Percentiles rank a stretch among this genome's conserved stretches.
phyloP scores from a whole-genome alignment of 768 basidiomycete species.

The Austroboletus festivus region DNA sequence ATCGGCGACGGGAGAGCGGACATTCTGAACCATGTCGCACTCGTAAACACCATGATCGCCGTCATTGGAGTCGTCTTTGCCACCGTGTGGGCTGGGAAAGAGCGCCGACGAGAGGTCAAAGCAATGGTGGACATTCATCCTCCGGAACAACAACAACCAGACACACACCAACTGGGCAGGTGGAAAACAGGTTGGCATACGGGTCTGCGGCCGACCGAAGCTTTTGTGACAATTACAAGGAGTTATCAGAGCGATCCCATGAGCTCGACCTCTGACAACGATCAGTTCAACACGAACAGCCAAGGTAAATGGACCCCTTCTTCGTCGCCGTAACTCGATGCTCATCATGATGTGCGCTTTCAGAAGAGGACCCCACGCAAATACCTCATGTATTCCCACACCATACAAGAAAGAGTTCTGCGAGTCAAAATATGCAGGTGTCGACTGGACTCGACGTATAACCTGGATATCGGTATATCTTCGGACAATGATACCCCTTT shows the following conservation, averaged over 20 bases:
- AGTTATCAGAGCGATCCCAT: neutral
- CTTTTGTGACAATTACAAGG: no score
- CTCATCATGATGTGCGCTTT: neutral
- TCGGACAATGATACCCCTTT: no score
- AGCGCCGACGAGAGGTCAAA: neutral
- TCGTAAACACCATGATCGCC: constrained; percentile 5
- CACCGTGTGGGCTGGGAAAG: constrained; percentile 10
- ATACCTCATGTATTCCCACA: neutral
- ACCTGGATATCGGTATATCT: neutral
- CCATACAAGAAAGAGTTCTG: neutral
- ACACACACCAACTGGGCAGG: neutral
- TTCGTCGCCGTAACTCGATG: neutral
- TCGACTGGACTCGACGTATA: neutral
- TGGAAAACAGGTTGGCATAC: neutral
- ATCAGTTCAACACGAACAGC: neutral
- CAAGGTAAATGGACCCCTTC: neutral
- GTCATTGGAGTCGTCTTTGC: constrained; percentile 13
- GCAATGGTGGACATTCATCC: neutral
- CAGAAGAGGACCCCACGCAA: neutral
- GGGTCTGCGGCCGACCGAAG: no score
- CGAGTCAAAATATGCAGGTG: neutral
- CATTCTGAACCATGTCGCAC: neutral
- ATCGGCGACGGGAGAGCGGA: neutral
- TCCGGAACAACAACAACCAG: neutral
- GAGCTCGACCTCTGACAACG: neutral